These are phyloP conservation scores for Digitaria exilis DNA, from an alignment of 202 grass and related monocot genomes.

Conservation along the genomic window DNA sequence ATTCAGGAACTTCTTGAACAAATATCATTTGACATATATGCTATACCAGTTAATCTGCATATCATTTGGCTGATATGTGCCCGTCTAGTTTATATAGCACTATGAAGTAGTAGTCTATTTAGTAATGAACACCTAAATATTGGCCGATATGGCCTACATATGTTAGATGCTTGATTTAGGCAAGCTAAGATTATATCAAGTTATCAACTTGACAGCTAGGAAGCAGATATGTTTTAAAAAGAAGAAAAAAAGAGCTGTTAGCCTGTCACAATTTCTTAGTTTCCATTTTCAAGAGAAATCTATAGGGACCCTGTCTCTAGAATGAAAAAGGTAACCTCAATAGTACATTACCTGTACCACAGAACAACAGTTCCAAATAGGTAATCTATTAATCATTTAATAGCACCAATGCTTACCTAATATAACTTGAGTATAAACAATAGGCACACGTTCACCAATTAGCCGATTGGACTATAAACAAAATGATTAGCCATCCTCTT, in stretches of 20 bases:
- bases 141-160: neutral
- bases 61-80: neutral
- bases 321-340: neutral
- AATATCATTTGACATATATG: too few species aligned
- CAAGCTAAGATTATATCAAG: slow-evolving; percentile 2
- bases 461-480: neutral
- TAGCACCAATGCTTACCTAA: neutral
- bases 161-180: neutral
- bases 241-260: neutral
- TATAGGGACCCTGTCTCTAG: neutral
- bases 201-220: neutral
- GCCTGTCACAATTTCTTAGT: neutral
- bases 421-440: neutral
- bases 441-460: neutral
- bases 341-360: neutral
- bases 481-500: neutral
- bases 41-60: too few species aligned
- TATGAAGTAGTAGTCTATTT: neutral
- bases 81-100: neutral
- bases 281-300: neutral
- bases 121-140: neutral
- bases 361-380: neutral
- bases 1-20: neutral
- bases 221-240: neutral
- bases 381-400: neutral